Evolutionary conservation across 805 yeast species (phyloP).

Genomic region (Candida pseudoglaebosa): DNA sequence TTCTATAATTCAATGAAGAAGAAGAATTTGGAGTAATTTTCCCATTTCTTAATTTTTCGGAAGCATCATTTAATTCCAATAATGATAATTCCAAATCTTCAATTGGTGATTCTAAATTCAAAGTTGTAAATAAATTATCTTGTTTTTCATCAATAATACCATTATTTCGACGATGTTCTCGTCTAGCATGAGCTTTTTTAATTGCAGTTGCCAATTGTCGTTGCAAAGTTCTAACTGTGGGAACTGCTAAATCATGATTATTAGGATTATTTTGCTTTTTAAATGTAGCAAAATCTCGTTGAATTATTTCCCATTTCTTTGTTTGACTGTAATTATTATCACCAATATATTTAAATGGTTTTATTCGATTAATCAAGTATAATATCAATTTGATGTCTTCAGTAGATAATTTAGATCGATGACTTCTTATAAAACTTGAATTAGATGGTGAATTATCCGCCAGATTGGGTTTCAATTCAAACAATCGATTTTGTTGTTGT

Average conservation of each 20-base stretch:
- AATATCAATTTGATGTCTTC: slow-evolving; percentile 27
- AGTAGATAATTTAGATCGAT: slow-evolving; percentile 23
- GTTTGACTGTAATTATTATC: slow-evolving; percentile 30
- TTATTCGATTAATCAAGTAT: slow-evolving; percentile 25
- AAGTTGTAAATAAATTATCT: slow-evolving; percentile 10
- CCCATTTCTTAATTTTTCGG: slow-evolving; percentile 28
- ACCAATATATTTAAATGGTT: slow-evolving; percentile 36
- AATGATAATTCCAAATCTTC: slow-evolving; percentile 26
- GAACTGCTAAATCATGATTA: slow-evolving; percentile 15
- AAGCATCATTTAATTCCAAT: slow-evolving; percentile 25
- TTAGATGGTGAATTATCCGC: not conserved
- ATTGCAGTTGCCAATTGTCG: slow-evolving; percentile 31
- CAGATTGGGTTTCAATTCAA: slow-evolving; percentile 1
- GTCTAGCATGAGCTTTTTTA: slow-evolving; percentile 20
- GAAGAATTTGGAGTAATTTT: slow-evolving; percentile 11
- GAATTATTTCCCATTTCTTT: slow-evolving; percentile 33
- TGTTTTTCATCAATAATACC: slow-evolving; percentile 8
- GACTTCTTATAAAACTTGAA: slow-evolving; percentile 5
- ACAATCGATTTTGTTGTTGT: not conserved
- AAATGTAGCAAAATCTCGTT: slow-evolving; percentile 18
- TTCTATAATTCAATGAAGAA: slow-evolving; percentile 1
- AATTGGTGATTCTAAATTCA: slow-evolving; percentile 17
- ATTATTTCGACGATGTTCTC: slow-evolving; percentile 4
- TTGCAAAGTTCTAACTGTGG: slow-evolving; percentile 36
- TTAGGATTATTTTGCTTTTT: slow-evolving; percentile 9